A percentile compares a stretch with the other conserved stretches of the same genome.
These are phyloP conservation scores for Penicillium sp. DNA, from an alignment of 2,329 filamentous ascomycete species.

Conservation along the genomic window DNA sequence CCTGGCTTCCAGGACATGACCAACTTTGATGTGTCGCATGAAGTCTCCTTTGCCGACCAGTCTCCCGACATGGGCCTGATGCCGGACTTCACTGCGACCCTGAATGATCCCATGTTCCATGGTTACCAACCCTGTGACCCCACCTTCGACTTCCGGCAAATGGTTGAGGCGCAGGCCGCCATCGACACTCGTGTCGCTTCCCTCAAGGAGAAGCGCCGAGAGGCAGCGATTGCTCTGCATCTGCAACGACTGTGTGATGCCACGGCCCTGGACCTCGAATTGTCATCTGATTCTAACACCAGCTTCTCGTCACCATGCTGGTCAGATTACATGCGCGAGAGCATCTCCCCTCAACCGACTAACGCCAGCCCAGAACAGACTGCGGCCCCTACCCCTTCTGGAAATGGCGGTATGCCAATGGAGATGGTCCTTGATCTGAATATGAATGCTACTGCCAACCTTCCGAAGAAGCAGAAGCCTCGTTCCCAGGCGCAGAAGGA, in stretches of 20 bases:
- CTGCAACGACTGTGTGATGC: slow-evolving; percentile 39
- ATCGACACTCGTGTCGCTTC: slow-evolving; percentile 35
- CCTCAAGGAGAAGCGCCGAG: slow-evolving; percentile 43
- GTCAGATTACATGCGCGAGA: slow-evolving; percentile 30
- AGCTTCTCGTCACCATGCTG: slow-evolving; percentile 35
- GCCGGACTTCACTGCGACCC: slow-evolving; percentile 14
- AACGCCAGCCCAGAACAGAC: slow-evolving; percentile 24
- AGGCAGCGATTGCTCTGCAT: slow-evolving; percentile 44
- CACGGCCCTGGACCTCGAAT: slow-evolving; percentile 26
- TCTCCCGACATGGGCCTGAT: slow-evolving; percentile 21
- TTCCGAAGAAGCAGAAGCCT: slow-evolving; percentile 45
- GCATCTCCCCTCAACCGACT: slow-evolving; percentile 25
- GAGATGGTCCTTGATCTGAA: slow-evolving; percentile 46
- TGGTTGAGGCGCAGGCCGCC: slow-evolving; percentile 41
- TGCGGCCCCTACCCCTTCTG: slow-evolving; percentile 20
- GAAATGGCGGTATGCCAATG: slow-evolving; percentile 23
- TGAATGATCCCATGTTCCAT: slow-evolving; percentile 16
- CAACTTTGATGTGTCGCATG: slow-evolving; percentile 23
- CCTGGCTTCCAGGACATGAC: slow-evolving; percentile 26
- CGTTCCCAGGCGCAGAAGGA: slow-evolving; percentile 44
- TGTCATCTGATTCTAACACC: slow-evolving; percentile 31
- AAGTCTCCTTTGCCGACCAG: slow-evolving; percentile 14
- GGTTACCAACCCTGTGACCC: slow-evolving; percentile 18
- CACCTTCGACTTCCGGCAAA: slow-evolving; percentile 26
- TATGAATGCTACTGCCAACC: slow-evolving; percentile 43